These are phyloP conservation scores for Craterostigma plantagineum DNA, from an alignment of 257 asterid genomes.

Conservation along the genomic window DNA sequence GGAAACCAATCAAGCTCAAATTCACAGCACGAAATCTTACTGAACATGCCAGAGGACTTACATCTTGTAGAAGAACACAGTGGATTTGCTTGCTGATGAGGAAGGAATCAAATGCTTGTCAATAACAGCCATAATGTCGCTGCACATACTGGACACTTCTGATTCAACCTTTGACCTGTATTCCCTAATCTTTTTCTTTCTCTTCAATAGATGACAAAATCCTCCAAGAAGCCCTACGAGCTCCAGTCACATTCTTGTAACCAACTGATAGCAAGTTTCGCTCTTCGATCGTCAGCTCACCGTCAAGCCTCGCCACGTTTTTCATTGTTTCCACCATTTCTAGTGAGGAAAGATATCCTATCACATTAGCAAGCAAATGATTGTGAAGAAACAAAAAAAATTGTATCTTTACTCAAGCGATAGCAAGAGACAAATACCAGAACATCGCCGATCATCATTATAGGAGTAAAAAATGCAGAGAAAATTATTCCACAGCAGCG, in stretches of 20 bases:
- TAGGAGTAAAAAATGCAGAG: no score
- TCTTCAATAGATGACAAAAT: constrained; percentile 79
- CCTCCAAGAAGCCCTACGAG: constrained; percentile 89
- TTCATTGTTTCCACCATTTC: constrained; percentile 91
- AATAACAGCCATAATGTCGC: constrained; percentile 55
- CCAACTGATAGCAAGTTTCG: constrained; percentile 86
- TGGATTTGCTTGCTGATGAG: no score
- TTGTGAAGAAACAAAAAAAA: no score
- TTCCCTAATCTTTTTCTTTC: constrained; percentile 75
- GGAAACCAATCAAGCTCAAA: constrained; percentile 5
- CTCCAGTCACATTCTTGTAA: constrained; percentile 77
- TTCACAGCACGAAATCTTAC: constrained; percentile 4
- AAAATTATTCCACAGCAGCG: no score
- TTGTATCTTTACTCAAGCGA: no score
- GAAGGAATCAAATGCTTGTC: no score
- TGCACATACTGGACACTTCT: constrained; percentile 57
- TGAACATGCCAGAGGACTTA: no score
- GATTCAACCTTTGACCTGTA: constrained; percentile 64
- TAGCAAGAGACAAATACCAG: no score
- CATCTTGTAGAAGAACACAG: no score
- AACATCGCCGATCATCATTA: no score
- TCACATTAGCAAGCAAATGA: not conserved
- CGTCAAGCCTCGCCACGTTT: constrained; percentile 53
- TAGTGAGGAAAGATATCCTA: constrained; percentile 11
- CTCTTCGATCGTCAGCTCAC: constrained; percentile 71